These are phyloP conservation scores for Aspergillus pseudoviridinutans DNA, from an alignment of 2,329 filamentous ascomycete genomes.

Conservation along the genomic window DNA sequence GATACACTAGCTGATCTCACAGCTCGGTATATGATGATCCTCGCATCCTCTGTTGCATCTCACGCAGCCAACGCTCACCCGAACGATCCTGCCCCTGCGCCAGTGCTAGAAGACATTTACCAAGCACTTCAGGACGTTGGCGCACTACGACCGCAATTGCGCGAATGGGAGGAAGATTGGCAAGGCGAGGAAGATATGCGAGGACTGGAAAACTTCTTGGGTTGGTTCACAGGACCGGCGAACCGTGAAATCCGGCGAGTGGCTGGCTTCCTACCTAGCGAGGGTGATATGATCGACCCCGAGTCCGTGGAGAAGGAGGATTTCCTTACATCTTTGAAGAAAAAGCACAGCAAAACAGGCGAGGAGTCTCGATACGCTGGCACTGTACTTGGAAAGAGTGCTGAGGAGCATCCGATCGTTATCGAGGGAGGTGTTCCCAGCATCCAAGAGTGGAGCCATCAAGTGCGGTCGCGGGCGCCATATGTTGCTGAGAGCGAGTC, in stretches of 20 bases:
- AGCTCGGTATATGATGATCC: constrained; percentile 70
- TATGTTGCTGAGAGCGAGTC: constrained; percentile 30
- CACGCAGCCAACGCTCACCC: constrained; percentile 67
- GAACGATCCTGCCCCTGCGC: constrained; percentile 56
- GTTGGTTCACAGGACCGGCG: constrained; percentile 70
- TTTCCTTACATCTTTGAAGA: constrained; percentile 75
- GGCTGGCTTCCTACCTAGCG: constrained; percentile 64
- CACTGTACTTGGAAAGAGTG: constrained; percentile 72
- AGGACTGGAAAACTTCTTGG: constrained; percentile 72
- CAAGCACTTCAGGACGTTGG: constrained; percentile 81
- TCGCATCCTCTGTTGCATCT: constrained; percentile 67
- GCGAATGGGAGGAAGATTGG: constrained; percentile 66
- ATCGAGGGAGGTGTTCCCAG: constrained; percentile 74
- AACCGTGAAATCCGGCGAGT: constrained; percentile 79
- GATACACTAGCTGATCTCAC: constrained; percentile 86
- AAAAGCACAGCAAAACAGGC: constrained; percentile 85
- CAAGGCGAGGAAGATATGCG: constrained; percentile 69
- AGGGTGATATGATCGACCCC: constrained; percentile 48
- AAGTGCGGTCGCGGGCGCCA: constrained; percentile 30
- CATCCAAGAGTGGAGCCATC: constrained; percentile 60
- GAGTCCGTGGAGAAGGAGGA: constrained; percentile 60
- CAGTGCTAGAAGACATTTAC: constrained; percentile 72
- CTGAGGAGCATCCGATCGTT: constrained; percentile 66
- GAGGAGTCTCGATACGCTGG: constrained; percentile 83
- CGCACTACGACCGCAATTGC: constrained; percentile 64